Base-by-base conservation (phyloP, 2,329 filamentous ascomycete species). In the Exophiala sideris region DNA sequence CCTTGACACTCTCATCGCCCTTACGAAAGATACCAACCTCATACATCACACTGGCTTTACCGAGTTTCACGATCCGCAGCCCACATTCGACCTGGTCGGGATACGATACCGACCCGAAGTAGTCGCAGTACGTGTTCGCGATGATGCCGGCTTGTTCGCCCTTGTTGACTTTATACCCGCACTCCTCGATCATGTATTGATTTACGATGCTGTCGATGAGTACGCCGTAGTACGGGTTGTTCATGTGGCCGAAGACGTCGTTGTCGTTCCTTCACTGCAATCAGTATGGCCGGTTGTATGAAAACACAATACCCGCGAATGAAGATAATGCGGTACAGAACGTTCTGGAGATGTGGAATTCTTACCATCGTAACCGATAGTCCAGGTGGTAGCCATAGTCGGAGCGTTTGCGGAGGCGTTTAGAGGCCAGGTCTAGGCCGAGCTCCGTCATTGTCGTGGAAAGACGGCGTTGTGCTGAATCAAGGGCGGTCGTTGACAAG, bases 211-310 rank as follows among this genome's bases (percentile, higher is more conserved):
- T 91, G 74, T 97, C 92, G 70, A 95, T 92, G 53, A 95, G 79
- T 58, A 88, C 86, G 65, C 88, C 88, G 72, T 96, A 96, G 50
- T 94, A 80, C 36, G 85, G 88, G 68, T 95, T 96, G 74, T 96
- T 96, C 78, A 95, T 83, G 68, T 97, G 92, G 56, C 89, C 81
- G 71, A 94, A 96, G 88, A 95, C 94, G 74, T 96, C 91, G 68
- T 95, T 95, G 71, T 96, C 91, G 70, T 83, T 85, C 89, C 89
- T 91, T 11, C 5, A 42, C 39, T 4, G 14, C 10, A 9, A 9
- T 41, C 38, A 41, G 16, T 41, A 10, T 41, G 38, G 10, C 10
- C 8, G 8, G 9, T 9, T 9, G 8, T 41, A 9, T 41, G 38
- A 41, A 14, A n/a, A 18, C 16, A 18, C 16, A 18, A 3, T 2